A percentile compares a stretch with the other conserved stretches of the same genome.
Conservation (phyloP, 208 protist species). For the Wallacemonas sp. region DNA sequence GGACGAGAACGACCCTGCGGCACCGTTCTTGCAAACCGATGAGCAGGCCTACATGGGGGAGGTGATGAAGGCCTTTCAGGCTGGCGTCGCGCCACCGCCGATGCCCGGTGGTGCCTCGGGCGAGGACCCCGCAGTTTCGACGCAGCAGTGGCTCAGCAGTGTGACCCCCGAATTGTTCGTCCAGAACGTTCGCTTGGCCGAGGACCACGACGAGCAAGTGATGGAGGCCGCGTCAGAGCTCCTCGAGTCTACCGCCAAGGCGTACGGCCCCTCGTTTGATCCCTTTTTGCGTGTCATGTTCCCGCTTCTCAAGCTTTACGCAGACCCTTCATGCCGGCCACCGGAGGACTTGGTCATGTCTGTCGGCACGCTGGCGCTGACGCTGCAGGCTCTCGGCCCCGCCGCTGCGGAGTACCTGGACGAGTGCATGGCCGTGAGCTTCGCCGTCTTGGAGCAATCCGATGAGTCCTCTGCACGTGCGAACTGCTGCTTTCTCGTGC, state of each 20-base stretch:
- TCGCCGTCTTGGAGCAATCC: conserved; percentile 45
- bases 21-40: conserved; percentile 24
- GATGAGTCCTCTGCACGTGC: conserved; percentile 66
- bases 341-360: conserved; percentile 72
- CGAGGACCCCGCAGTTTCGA: conserved; percentile 21
- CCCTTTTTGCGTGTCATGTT: conserved; percentile 44
- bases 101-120: conserved; percentile 16
- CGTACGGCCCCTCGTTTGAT: conserved; percentile 61
- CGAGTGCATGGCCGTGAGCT: conserved; percentile 38
- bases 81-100: conserved; percentile 20
- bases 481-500: conserved; percentile 72
- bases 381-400: conserved; percentile 47
- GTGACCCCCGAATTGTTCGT: conserved; percentile 29
- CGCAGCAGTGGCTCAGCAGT: conserved; percentile 22
- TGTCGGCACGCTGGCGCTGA: conserved; percentile 48
- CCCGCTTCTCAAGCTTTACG: conserved; percentile 61
- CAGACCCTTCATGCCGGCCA: conserved; percentile 43
- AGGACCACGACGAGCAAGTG: conserved; percentile 77
- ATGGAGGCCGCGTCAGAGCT: conserved; percentile 67
- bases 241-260: conserved; percentile 70
- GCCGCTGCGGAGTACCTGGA: conserved; percentile 45
- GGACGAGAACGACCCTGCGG: conserved; percentile 20
- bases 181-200: conserved; percentile 24
- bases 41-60: conserved; percentile 22
- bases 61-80: conserved; percentile 27